Base-by-base conservation (phyloP, 768 basidiomycete genomes). In the Leccinum subgranulosum region DNA sequence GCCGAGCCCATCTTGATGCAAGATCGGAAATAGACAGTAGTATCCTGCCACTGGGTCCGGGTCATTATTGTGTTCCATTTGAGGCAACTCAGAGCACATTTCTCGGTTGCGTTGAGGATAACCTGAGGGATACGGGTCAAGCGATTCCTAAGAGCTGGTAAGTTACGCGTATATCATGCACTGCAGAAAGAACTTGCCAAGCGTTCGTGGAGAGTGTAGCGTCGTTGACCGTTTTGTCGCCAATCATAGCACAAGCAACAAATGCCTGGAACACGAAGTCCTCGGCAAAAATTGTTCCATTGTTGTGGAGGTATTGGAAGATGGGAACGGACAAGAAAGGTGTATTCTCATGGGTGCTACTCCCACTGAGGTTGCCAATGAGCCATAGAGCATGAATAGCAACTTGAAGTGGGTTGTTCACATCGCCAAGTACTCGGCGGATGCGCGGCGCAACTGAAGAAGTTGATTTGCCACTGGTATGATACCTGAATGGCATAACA, bases 181-280 rank as follows among this genome's bases (percentile, higher is more conserved):
- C 29, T 31, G 25, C 1, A 6, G 3, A 21, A 50, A 28, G 21
- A 23, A 58, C 68, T n/a, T 19, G 76, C 73, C 73, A 74, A 31
- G 58, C 57, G 21, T 55, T 74, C n/a, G 66, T 60, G 17, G 71
- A 55, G 51, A 74, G 69, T 4, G 66, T 61, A 33, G 50, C 50
- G 25, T 74, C 75, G 14, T 74, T 74, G 25, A 76, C 56, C 9
- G 65, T 60, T 54, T 74, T 74, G 46, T 74, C 73, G 6, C 68
- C 60, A 50, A 74, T 64, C 69, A 76, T 74, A 25, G 75, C 71
- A 51, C 71, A 76, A 23, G 60, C 45, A 39, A 74, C 60, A 49
- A 74, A 76, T 15, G 67, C 60, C 28, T 66, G 71, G 53, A 74
- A 62, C 73, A 76, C 65, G 45, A 74, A 73, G 12, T 74, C 74